Percentiles rank a stretch among this genome's conserved stretches.
Evolutionary conservation across 805 yeast genomes (phyloP).

Genomic region (Suhomyces sp.): DNA sequence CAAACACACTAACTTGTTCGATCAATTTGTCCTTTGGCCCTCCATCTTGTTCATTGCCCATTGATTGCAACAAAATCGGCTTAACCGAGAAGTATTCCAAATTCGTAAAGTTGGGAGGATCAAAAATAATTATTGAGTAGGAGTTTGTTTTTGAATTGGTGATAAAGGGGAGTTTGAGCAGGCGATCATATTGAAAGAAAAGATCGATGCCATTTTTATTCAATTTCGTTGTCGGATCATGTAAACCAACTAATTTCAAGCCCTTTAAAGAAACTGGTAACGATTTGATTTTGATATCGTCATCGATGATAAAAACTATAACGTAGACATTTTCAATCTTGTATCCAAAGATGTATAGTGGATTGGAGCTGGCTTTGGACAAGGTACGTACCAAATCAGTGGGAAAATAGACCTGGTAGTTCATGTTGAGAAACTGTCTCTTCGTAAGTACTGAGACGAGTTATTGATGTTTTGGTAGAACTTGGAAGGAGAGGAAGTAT

Average conservation of each 20-base stretch:
- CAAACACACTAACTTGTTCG: constrained; percentile 18
- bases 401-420: constrained; percentile 35
- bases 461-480: constrained; percentile 35
- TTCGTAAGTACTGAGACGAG: constrained; percentile 41
- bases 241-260: constrained; percentile 1
- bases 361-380: background rate
- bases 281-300: background rate
- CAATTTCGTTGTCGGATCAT: too few species aligned
- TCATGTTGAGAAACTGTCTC: constrained; percentile 40
- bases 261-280: constrained; percentile 4
- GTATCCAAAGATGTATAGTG: constrained; percentile 28
- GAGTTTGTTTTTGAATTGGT: constrained; percentile 1
- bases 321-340: constrained; percentile 18
- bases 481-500: constrained; percentile 2
- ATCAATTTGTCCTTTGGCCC: constrained; percentile 17
- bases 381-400: constrained; percentile 21
- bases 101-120: constrained; percentile 66
- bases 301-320: constrained; percentile 4
- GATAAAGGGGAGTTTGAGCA: constrained; percentile 5
- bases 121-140: constrained; percentile 42
- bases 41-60: constrained; percentile 19
- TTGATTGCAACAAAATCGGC: constrained; percentile 68
- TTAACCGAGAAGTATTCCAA: constrained; percentile 74
- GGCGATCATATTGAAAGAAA: constrained; percentile 1
- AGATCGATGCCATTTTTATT: background rate